These are phyloP conservation scores for Candida suzukii DNA, from an alignment of 805 yeast genomes.

Conservation along the genomic window DNA sequence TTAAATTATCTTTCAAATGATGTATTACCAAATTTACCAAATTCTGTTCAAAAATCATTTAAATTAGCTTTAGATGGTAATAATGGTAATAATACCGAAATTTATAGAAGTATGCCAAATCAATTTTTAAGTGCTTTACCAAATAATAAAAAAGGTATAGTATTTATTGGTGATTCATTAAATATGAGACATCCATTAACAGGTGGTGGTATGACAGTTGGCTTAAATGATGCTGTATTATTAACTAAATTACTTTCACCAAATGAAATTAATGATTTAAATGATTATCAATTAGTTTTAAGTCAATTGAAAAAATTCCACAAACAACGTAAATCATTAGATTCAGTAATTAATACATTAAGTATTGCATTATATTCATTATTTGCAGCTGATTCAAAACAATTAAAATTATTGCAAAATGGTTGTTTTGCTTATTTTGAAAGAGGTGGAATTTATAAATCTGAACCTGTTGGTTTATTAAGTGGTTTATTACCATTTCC, in stretches of 20 bases:
- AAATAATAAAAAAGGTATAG: constrained; percentile 66
- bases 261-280: constrained; percentile 43
- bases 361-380: constrained; percentile 85
- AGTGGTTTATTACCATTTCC: constrained; percentile 81
- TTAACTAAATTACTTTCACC: constrained; percentile 59
- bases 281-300: constrained; percentile 49
- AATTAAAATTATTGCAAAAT: constrained; percentile 62
- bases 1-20: constrained; percentile 49
- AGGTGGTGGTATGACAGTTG: constrained; percentile 99
- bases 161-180: constrained; percentile 86
- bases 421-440: constrained; percentile 88
- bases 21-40: constrained; percentile 69
- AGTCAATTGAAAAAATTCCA: constrained; percentile 63
- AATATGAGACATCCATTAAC: constrained; percentile 98
- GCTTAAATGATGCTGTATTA: constrained; percentile 74
- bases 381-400: constrained; percentile 76
- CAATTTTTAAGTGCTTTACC: constrained; percentile 77
- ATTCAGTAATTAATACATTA: constrained; percentile 80
- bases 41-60: constrained; percentile 58
- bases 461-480: constrained; percentile 75
- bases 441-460: constrained; percentile 74
- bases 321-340: constrained; percentile 67
- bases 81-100: constrained; percentile 28
- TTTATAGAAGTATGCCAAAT: constrained; percentile 86
- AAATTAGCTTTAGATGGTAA: constrained; percentile 44